phyloP scores from a whole-genome alignment of 352 stramenopile species.

The Peronospora destructor region DNA sequence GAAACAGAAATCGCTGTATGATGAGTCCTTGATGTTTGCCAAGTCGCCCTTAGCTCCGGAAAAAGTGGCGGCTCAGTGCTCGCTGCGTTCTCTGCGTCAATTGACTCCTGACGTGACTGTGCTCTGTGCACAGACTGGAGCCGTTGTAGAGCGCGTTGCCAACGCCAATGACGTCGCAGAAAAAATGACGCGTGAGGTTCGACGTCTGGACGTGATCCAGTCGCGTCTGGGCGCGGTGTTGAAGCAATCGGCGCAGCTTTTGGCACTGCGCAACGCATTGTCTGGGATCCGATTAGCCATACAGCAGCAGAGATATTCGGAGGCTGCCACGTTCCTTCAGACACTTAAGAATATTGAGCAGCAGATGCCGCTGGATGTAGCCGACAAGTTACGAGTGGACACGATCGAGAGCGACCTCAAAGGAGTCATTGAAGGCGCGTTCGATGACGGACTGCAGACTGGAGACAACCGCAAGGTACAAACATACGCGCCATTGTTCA shows the following conservation, averaged over 20 bases:
- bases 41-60: slow-evolving; percentile 33
- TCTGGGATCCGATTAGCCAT: slow-evolving; percentile 66
- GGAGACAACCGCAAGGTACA: slow-evolving; percentile 44
- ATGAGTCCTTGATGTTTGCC: slow-evolving; percentile 37
- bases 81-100: slow-evolving; percentile 46
- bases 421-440: slow-evolving; percentile 60
- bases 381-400: slow-evolving; percentile 77
- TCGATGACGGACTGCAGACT: slow-evolving; percentile 45
- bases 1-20: slow-evolving; percentile 35
- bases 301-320: slow-evolving; percentile 59
- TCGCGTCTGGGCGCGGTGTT: slow-evolving; percentile 58
- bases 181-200: slow-evolving; percentile 85
- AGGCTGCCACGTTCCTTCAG: slow-evolving; percentile 67
- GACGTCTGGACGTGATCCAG: slow-evolving; percentile 73
- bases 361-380: slow-evolving; percentile 69
- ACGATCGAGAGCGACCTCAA: slow-evolving; percentile 83
- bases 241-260: slow-evolving; percentile 57
- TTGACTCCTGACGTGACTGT: slow-evolving; percentile 63
- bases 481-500: slow-evolving; percentile 70
- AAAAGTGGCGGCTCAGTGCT: slow-evolving; percentile 43
- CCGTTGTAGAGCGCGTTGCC: slow-evolving; percentile 75
- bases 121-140: slow-evolving; percentile 66
- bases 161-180: slow-evolving; percentile 86
- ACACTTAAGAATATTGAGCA: slow-evolving; percentile 70
- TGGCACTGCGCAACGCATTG: slow-evolving; percentile 76